Base-by-base conservation (phyloP, 805 yeast genomes). In the Ogataea chonburiensis region DNA sequence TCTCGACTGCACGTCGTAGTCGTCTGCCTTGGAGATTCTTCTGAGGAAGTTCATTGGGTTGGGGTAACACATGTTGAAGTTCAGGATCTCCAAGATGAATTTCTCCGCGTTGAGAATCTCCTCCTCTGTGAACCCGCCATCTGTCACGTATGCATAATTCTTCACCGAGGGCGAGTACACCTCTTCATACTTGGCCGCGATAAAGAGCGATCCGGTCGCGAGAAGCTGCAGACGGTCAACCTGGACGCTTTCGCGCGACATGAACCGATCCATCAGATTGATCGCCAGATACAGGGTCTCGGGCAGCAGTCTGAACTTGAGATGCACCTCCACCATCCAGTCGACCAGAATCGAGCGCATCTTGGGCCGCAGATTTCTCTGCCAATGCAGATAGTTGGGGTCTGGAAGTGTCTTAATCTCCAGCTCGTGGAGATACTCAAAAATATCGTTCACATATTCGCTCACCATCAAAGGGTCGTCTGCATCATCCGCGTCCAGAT, bases 161-260 rank as follows among this genome's bases (percentile, higher is more conserved):
- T 81, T 75, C 19, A 89, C 81, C 22, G 89, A 80, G 8, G 96
- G 97, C 8, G 87, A 72, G 56, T 80, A 83, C 17, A 89, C 94
- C 64, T 89, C 97, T 64, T 89, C 96, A 59, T 84, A 86, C 62
- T 88, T 88, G 11, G 96, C 94, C 25, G 96, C 95, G 43, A 87
- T 82, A 60, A 87, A 86, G 39, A 89, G 64, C 9, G 89, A 73
- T 1, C 95, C 86, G 1, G 93, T 84, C 5, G 96, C 96, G 37
- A 87, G 69, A 43, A 88, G 70, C 66, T 89, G 97, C 32, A 89
- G 63, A 61, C 84, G 77, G 52, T 81, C 87, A 41, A 88, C 77
- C 40, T 81, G 81, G 16, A 86, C 89, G 25, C 71, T 69, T 52
- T 83, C 87, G 37, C 71, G 65, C 6, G 88, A 76, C 75, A 89